Percentiles rank a stretch among this genome's conserved stretches.
Conservation (phyloP, 2,329 filamentous ascomycete genomes). For the Alternaria alternata region DNA sequence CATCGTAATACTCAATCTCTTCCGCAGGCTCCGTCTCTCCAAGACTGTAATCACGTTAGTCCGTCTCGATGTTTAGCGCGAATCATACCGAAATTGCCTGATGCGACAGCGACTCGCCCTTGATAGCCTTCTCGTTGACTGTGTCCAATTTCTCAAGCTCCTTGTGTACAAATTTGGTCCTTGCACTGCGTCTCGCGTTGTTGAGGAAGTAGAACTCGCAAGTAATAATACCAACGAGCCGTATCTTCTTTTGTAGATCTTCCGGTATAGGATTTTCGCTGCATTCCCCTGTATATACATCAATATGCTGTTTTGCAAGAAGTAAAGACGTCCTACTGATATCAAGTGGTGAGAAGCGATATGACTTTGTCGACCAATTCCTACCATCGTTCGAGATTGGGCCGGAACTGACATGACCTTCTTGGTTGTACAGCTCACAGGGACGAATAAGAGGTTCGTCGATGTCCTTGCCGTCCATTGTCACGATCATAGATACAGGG, state of each 20-base stretch:
- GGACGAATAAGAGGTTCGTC: constrained; percentile 13
- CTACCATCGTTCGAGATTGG: constrained; percentile 6
- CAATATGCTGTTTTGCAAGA: not conserved
- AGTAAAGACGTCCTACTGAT: constrained; percentile 8
- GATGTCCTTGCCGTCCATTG: constrained; percentile 29
- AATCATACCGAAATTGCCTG: constrained; percentile 13
- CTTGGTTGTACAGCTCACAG: constrained; percentile 5
- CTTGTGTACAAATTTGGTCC: constrained; percentile 8
- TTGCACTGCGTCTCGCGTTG: not conserved
- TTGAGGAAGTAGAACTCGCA: constrained; percentile 21
- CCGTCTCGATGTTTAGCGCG: not conserved
- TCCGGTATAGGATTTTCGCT: not conserved
- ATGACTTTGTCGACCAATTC: constrained; percentile 18
- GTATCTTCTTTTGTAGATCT: constrained; percentile 8
- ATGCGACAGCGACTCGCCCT: constrained; percentile 23
- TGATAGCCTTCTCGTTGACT: constrained; percentile 26
- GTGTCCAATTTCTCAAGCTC: constrained; percentile 26
- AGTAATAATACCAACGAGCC: constrained; percentile 23
- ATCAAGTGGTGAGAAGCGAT: constrained; percentile 21
- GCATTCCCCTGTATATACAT: not conserved
- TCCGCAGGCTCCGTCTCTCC: constrained; percentile 4
- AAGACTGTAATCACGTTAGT: constrained; percentile 7
- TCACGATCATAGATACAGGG: constrained; percentile 19
- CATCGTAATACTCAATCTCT: constrained; percentile 13
- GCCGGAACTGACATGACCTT: constrained; percentile 10